These are phyloP conservation scores for Tardiomyces blankii DNA, from an alignment of 1,139 yeast genomes.

Conservation along the genomic window DNA sequence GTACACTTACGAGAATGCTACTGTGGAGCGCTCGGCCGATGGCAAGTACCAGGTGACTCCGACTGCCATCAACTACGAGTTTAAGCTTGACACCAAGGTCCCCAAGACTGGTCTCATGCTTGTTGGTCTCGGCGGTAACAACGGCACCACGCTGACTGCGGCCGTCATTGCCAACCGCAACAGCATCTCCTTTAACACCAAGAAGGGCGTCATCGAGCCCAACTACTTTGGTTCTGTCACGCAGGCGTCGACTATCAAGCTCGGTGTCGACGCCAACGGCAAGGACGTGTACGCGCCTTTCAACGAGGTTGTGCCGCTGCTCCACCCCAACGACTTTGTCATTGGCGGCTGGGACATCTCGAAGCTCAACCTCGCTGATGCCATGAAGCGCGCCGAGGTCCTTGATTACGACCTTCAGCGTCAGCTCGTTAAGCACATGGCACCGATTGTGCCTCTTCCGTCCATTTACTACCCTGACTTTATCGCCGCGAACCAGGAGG, in stretches of 20 bases:
- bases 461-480: slow-evolving; percentile 93
- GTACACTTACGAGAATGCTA: slow-evolving; percentile 60
- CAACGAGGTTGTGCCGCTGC: slow-evolving; percentile 79
- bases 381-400: slow-evolving; percentile 80
- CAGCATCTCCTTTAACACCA: slow-evolving; percentile 67
- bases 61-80: slow-evolving; percentile 62
- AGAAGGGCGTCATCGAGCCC: slow-evolving; percentile 69
- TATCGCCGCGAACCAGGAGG: slow-evolving; percentile 90
- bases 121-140: slow-evolving; percentile 95
- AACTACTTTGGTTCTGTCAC: slow-evolving; percentile 96
- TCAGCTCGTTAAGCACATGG: slow-evolving; percentile 57
- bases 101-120: slow-evolving; percentile 85
- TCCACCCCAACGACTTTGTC: slow-evolving; percentile 80
- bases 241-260: slow-evolving; percentile 80
- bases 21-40: slow-evolving; percentile 38
- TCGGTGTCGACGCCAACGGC: slow-evolving; percentile 75
- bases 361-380: slow-evolving; percentile 55
- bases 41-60: slow-evolving; percentile 65
- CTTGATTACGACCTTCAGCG: slow-evolving; percentile 78
- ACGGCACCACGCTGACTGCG: slow-evolving; percentile 85
- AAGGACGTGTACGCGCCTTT: slow-evolving; percentile 90
- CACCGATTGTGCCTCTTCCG: slow-evolving; percentile 58
- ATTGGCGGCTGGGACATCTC: slow-evolving; percentile 95
- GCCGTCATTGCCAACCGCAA: slow-evolving; percentile 80
- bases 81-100: slow-evolving; percentile 70